phyloP scores from a whole-genome alignment of 129 eudicot species.

The Lactuca sativa region DNA sequence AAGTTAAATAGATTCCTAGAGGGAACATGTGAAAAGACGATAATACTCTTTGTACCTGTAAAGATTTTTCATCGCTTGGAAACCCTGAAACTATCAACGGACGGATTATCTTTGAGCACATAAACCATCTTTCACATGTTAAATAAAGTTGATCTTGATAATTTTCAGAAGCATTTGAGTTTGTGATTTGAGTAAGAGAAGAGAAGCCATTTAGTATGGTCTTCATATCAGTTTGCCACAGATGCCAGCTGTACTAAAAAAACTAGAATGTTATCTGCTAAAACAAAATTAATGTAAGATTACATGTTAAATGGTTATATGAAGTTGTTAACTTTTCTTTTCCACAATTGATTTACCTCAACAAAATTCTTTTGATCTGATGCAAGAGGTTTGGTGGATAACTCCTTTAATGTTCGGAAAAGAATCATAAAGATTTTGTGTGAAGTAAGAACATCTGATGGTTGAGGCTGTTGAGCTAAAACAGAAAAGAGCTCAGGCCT shows the following conservation, averaged over 20 bases:
- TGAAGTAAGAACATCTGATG: conserved; percentile 73
- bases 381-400: no score
- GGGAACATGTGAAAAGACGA: not conserved
- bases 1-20: conserved; percentile 5
- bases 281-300: conserved; percentile 20
- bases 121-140: conserved; percentile 86
- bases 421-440: no score
- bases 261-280: conserved; percentile 88
- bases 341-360: no score
- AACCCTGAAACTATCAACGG: conserved; percentile 78
- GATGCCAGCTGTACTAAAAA: conserved; percentile 94
- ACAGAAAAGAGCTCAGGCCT: conserved; percentile 84
- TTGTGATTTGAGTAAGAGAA: conserved; percentile 50
- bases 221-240: conserved; percentile 93
- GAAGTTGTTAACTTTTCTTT: not conserved
- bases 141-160: conserved; percentile 66
- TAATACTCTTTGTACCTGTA: conserved; percentile 54
- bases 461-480: conserved; percentile 81
- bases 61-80: conserved; percentile 69
- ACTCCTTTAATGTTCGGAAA: no score
- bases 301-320: no score
- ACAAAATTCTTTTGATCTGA: no score
- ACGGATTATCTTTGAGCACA: conserved; percentile 88
- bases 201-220: conserved; percentile 66
- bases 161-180: conserved; percentile 48